Evolutionary conservation across 371 early-diverging fungal species (phyloP).

Genomic region (Rhizopus stolonifer): DNA sequence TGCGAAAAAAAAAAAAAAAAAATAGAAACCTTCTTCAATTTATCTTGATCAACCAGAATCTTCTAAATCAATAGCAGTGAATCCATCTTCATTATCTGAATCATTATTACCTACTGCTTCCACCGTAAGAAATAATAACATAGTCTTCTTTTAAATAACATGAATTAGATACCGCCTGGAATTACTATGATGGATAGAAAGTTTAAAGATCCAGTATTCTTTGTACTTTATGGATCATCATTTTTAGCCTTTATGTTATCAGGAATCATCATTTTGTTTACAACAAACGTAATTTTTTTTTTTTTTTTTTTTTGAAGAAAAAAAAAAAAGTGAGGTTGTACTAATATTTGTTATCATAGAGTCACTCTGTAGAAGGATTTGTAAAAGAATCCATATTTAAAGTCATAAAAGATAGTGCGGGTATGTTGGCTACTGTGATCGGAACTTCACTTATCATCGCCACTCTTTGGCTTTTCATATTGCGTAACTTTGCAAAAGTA

Average conservation of each 20-base stretch:
- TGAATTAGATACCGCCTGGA: constrained; percentile 39
- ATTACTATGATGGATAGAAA: constrained; percentile 40
- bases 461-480: constrained; percentile 51
- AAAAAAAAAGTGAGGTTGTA: too few relatives aligned
- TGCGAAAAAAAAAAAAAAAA: background rate
- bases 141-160: background rate
- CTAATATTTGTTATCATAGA: constrained; percentile 14
- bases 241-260: constrained; percentile 39
- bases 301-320: too few relatives aligned
- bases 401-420: constrained; percentile 57
- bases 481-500: constrained; percentile 58
- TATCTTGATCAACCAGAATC: constrained; percentile 51
- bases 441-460: constrained; percentile 48
- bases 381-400: constrained; percentile 50
- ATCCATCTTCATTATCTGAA: constrained; percentile 32
- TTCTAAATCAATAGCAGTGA: constrained; percentile 5
- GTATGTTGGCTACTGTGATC: constrained; percentile 50
- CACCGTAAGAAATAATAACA: constrained; percentile 27
- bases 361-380: constrained; percentile 38
- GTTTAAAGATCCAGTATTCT: constrained; percentile 59
- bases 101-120: constrained; percentile 43
- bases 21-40: constrained; percentile 57
- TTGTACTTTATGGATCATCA: constrained; percentile 41
- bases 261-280: constrained; percentile 50
- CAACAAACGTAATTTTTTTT: constrained; percentile 47